Conservation (phyloP, 2,329 filamentous ascomycete species). For the Pezicula carpinea region DNA sequence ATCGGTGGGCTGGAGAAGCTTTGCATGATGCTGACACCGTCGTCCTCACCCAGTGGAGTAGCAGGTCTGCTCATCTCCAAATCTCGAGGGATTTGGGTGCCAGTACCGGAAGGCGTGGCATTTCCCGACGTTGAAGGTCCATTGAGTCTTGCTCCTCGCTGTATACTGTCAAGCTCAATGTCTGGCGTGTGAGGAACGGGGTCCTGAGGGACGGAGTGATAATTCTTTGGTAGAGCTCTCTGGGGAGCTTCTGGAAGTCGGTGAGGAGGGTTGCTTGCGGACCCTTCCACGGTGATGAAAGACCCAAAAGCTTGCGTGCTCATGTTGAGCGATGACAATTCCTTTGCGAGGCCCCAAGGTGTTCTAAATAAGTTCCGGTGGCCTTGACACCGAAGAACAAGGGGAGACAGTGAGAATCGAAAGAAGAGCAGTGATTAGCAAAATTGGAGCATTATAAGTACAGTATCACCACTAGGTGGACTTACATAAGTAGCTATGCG, state of each 20-base stretch:
- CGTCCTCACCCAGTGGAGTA: constrained; percentile 35
- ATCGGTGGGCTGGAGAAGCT: constrained; percentile 57
- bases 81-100: constrained; percentile 17
- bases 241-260: constrained; percentile 19
- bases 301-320: constrained; percentile 19
- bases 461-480: too few relatives aligned
- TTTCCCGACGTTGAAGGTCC: constrained; percentile 13
- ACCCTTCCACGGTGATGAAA: constrained; percentile 21
- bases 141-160: constrained; percentile 19
- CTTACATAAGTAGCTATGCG: too few relatives aligned
- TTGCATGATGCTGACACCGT: constrained; percentile 44
- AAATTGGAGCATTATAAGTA: too few relatives aligned
- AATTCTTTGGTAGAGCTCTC: constrained; percentile 22
- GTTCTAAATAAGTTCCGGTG: neutral
- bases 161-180: constrained; percentile 23
- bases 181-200: constrained; percentile 20
- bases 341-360: neutral
- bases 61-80: constrained; percentile 49
- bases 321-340: constrained; percentile 13
- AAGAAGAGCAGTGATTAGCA: neutral
- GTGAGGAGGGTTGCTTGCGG: constrained; percentile 5
- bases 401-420: neutral
- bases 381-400: neutral
- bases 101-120: constrained; percentile 18
- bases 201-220: constrained; percentile 25